Percentiles rank a stretch among this genome's conserved stretches.
phyloP scores from a whole-genome alignment of 768 basidiomycete species.

The Boletus sp. region DNA sequence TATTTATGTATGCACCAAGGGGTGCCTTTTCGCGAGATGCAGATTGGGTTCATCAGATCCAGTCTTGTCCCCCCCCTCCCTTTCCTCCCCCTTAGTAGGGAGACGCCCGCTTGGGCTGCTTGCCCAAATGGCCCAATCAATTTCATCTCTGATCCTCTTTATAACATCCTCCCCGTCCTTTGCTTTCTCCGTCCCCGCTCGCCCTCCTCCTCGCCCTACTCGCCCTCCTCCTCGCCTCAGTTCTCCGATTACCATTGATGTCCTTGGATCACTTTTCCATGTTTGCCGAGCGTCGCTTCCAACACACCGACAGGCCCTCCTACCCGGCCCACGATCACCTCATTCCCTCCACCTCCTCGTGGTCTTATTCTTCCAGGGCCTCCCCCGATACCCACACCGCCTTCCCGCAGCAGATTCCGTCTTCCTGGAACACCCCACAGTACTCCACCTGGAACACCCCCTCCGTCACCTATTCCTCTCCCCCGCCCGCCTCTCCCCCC shows the following conservation, averaged over 20 bases:
- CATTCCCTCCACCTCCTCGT: conserved; percentile 20
- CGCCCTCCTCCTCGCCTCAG: background rate
- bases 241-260: conserved; percentile 18
- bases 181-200: conserved; percentile 8
- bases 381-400: conserved; percentile 14
- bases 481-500: conserved; percentile 22
- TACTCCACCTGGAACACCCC: conserved; percentile 16
- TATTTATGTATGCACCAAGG: background rate
- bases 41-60: conserved; percentile 28
- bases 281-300: conserved; percentile 33
- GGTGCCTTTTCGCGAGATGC: conserved; percentile 7
- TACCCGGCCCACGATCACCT: conserved; percentile 24
- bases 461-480: conserved; percentile 20
- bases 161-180: conserved; percentile 21
- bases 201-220: background rate
- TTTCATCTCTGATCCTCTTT: conserved; percentile 31
- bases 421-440: conserved; percentile 20
- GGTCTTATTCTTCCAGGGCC: conserved; percentile 26
- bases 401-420: conserved; percentile 13
- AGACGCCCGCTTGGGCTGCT: background rate
- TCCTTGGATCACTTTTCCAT: conserved; percentile 33
- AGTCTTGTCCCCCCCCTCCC: background rate
- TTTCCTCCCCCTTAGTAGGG: background rate
- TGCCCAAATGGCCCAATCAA: conserved; percentile 17
- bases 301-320: conserved; percentile 23